A percentile compares a stretch with the other conserved stretches of the same genome.
Evolutionary conservation across 352 stramenopile species (phyloP).

Genomic region (Phytophthora pluvialis): DNA sequence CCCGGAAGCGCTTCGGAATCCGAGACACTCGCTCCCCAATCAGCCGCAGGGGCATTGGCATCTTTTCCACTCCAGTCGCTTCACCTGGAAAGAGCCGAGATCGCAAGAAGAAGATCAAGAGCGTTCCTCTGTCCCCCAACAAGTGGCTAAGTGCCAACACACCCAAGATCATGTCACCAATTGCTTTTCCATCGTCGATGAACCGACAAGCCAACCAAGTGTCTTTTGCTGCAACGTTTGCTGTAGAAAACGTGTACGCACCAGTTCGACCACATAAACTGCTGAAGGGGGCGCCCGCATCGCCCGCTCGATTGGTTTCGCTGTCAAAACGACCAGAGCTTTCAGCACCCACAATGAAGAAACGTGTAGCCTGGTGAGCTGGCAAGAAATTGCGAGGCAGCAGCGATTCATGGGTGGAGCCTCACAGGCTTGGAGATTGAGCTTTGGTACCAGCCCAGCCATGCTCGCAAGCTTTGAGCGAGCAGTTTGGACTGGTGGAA

Average conservation of each 20-base stretch:
- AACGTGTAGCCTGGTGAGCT: slow-evolving; percentile 16
- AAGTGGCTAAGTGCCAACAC: slow-evolving; percentile 53
- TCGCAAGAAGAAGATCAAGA: slow-evolving; percentile 22
- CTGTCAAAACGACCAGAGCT: slow-evolving; percentile 24
- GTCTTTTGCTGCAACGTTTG: slow-evolving; percentile 3
- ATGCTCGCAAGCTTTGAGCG: slow-evolving; percentile 15
- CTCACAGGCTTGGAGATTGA: too few species aligned
- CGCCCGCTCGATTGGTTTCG: slow-evolving; percentile 4
- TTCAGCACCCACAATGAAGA: slow-evolving; percentile 3
- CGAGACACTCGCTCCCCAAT: slow-evolving; percentile 8
- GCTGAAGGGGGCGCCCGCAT: neutral
- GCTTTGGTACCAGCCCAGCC: slow-evolving; percentile 22
- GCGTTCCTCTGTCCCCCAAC: slow-evolving; percentile 46
- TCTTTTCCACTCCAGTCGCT: slow-evolving; percentile 11
- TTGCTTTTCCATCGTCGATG: slow-evolving; percentile 16
- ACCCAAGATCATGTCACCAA: slow-evolving; percentile 24
- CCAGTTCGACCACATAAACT: slow-evolving; percentile 20
- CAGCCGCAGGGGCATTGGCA: slow-evolving; percentile 9
- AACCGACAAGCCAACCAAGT: slow-evolving; percentile 20
- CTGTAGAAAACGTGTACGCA: slow-evolving; percentile 13
- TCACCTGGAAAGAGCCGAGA: slow-evolving; percentile 6
- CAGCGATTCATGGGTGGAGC: too few species aligned
- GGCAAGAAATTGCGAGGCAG: neutral
- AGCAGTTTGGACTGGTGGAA: slow-evolving; percentile 44
- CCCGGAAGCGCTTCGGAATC: slow-evolving; percentile 43